Conservation (phyloP, 176 grass and related monocot genomes). For the Carex parvula region DNA sequence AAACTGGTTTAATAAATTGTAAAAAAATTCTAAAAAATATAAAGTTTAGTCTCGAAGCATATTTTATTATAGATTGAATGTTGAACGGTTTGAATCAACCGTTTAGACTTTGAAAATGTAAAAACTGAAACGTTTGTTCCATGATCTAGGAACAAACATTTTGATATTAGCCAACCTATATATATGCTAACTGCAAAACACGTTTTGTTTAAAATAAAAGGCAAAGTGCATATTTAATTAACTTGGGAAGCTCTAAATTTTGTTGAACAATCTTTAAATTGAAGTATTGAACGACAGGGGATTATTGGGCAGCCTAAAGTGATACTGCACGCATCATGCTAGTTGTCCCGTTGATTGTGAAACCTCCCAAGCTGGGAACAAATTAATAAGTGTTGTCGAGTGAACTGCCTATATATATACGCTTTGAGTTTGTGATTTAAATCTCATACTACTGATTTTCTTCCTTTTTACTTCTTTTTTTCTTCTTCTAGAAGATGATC, state of each 20-base stretch:
- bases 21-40: too few relatives aligned
- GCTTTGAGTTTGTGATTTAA: not conserved
- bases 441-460: not conserved
- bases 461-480: not conserved
- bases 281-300: not conserved
- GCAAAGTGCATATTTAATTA: not conserved
- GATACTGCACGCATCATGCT: slow-evolving; percentile 37
- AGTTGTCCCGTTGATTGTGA: slow-evolving; percentile 41
- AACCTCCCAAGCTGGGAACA: not conserved
- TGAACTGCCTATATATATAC: too few relatives aligned
- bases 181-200: not conserved
- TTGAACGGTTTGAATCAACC: too few relatives aligned
- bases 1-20: too few relatives aligned
- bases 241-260: not conserved
- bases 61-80: too few relatives aligned
- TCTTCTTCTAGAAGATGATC: not conserved
- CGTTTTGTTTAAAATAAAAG: not conserved
- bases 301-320: slow-evolving; percentile 44
- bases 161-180: too few relatives aligned
- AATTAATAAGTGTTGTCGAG: not conserved
- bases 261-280: not conserved
- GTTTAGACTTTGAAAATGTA: too few relatives aligned
- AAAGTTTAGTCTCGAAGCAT: too few relatives aligned
- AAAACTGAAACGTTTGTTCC: too few relatives aligned
- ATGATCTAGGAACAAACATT: too few relatives aligned